Base-by-base conservation (phyloP, 2,329 filamentous ascomycete species). In the Cytospora piceicola region DNA sequence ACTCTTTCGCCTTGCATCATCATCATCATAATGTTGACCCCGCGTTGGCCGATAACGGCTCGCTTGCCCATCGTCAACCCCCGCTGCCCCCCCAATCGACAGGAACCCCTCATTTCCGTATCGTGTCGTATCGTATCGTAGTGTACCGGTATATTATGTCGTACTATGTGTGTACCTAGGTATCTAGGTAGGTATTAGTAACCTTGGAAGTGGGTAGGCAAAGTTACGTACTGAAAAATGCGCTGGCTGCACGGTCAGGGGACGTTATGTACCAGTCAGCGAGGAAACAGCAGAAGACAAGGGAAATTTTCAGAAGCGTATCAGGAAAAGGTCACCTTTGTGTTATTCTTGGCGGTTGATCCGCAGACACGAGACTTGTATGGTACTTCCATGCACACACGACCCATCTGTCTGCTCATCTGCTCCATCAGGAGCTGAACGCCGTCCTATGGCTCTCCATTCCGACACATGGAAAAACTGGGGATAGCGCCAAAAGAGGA, bases 391-490 rank as follows among this genome's bases (percentile, higher is more conserved):
- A 14, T 24, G 24, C 34, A 36, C 12, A 36, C 11, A 14, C 14
- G 46, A 12, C 46, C 46, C 46, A 49, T n/a, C 42, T 7, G n/a
- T n/a, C n/a, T 29, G 27, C 5, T 42, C n/a, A n/a, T 42, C 8
- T 7, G 39, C 39, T 49, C 46, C 46, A 49, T 49, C 46, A 49
- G n/a, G n/a, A 42, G 39, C 39, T 42, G 39, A 9, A 42, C 17
- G 6, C 20, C 17, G n/a, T 20, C 39, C 39, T 42, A 17, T 42
- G 46, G 46, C n/a, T 12, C 46, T 49, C 46, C 46, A 49, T 49
- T 22, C 46, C 46, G 46, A 49, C 46, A 49, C 46, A 49, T 49
- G 46, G 46, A 49, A 49, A 49, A 49, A 49, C 46, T 49, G 46
- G 46, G 46, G n/a, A 42, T 42, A 9, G 46, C 20, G 5, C 20